Percentiles rank a stretch among this genome's conserved stretches.
Conservation (phyloP, 2,329 filamentous ascomycete genomes). For the Endoconidiophora laricicola region DNA sequence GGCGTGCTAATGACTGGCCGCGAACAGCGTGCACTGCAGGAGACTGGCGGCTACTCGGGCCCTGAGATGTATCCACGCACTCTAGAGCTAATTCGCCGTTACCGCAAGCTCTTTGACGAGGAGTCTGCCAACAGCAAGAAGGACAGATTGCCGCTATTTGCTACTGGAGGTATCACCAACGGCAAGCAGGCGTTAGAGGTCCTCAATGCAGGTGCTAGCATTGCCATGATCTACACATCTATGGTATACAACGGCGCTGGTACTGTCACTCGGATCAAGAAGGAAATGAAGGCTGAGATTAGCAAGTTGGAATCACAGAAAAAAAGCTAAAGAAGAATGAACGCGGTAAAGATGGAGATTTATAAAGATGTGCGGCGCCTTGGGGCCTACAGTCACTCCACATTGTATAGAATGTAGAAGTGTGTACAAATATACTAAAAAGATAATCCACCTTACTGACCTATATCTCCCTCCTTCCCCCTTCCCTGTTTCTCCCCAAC, state of each 20-base stretch:
- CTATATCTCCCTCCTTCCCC: no score
- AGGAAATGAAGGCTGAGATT: constrained; percentile 36
- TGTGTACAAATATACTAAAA: neutral
- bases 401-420: constrained; percentile 4
- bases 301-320: constrained; percentile 13
- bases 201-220: constrained; percentile 74
- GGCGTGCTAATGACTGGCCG: constrained; percentile 45
- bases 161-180: constrained; percentile 81
- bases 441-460: neutral
- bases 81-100: constrained; percentile 59
- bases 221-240: constrained; percentile 82
- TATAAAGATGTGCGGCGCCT: no score
- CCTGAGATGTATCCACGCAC: constrained; percentile 77
- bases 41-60: constrained; percentile 80
- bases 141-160: constrained; percentile 68
- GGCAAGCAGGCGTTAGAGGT: constrained; percentile 69
- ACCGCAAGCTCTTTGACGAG: constrained; percentile 51
- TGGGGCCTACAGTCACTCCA: neutral
- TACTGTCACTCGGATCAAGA: constrained; percentile 48
- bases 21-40: constrained; percentile 52
- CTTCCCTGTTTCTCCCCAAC: no score
- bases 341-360: no score
- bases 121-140: constrained; percentile 19
- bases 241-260: constrained; percentile 48
- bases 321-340: neutral